Conservation (phyloP, 805 yeast genomes). For the Yamadazyma paraphyllophila region DNA sequence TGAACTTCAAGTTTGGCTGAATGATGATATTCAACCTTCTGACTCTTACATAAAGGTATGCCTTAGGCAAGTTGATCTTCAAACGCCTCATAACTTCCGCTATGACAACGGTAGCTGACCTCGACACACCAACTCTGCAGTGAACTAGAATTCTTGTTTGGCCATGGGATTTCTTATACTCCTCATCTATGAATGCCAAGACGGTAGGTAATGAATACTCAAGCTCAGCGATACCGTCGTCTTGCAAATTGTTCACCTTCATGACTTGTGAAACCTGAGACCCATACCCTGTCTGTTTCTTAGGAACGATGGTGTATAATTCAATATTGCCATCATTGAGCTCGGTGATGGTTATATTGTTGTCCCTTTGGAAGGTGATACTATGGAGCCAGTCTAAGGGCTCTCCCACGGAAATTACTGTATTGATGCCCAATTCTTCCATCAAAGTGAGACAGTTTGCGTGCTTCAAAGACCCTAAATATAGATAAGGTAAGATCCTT, state of each 20-base stretch:
- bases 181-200: constrained; percentile 58
- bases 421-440: constrained; percentile 61
- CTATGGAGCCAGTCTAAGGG: constrained; percentile 58
- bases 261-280: constrained; percentile 44
- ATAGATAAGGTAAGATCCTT: constrained; percentile 74
- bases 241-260: constrained; percentile 73
- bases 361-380: constrained; percentile 23
- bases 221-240: constrained; percentile 86
- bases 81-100: constrained; percentile 89
- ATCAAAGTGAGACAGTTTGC: constrained; percentile 71
- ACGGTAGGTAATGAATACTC: constrained; percentile 60
- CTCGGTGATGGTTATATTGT: constrained; percentile 22
- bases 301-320: constrained; percentile 25
- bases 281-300: constrained; percentile 2
- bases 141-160: constrained; percentile 60
- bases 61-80: constrained; percentile 64
- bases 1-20: constrained; percentile 88
- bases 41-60: constrained; percentile 86
- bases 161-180: constrained; percentile 22
- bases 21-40: constrained; percentile 87
- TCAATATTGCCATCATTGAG: constrained; percentile 33
- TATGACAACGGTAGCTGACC: constrained; percentile 93
- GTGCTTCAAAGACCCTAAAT: constrained; percentile 80
- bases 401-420: constrained; percentile 87
- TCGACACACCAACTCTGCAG: constrained; percentile 92